Evolutionary conservation across 2,329 filamentous ascomycete species (phyloP).

Genomic region (Paracorniculantispora psalliotae): DNA sequence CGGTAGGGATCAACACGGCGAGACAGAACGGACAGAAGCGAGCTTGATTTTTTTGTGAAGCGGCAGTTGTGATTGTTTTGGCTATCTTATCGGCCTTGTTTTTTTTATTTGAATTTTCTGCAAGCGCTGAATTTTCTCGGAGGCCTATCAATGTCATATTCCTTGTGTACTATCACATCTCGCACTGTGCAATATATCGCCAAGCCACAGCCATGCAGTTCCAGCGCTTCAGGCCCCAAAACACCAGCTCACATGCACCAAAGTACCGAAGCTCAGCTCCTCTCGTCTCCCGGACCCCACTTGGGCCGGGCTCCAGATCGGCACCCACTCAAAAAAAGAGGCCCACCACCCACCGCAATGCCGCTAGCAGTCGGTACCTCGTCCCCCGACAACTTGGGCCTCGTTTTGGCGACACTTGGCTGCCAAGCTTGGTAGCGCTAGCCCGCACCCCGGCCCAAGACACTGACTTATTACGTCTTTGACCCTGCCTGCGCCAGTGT

Average conservation of each 20-base stretch:
- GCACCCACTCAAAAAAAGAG: neutral
- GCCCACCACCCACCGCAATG: neutral
- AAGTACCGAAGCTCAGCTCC: slow-evolving; percentile 4
- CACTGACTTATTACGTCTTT: slow-evolving; percentile 15
- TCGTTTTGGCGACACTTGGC: neutral
- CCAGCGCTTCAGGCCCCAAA: slow-evolving; percentile 1
- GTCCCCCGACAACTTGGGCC: neutral
- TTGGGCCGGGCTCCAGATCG: slow-evolving; percentile 9
- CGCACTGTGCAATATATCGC: slow-evolving; percentile 1
- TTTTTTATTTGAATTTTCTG: neutral
- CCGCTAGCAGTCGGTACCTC: neutral
- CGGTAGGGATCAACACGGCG: neutral
- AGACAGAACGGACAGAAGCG: neutral
- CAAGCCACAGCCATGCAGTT: slow-evolving; percentile 10
- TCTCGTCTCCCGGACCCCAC: neutral
- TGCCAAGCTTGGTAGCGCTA: neutral
- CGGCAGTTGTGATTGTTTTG: too few relatives aligned
- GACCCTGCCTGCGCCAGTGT: neutral
- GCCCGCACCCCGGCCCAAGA: slow-evolving; percentile 2
- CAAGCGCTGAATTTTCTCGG: too few relatives aligned
- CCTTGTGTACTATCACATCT: too few relatives aligned
- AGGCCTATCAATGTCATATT: too few relatives aligned
- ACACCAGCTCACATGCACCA: neutral
- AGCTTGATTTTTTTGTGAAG: neutral
- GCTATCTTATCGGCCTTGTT: neutral